Conservation (phyloP, 2,329 filamentous ascomycete species). For the Trichoderma semiorbis region DNA sequence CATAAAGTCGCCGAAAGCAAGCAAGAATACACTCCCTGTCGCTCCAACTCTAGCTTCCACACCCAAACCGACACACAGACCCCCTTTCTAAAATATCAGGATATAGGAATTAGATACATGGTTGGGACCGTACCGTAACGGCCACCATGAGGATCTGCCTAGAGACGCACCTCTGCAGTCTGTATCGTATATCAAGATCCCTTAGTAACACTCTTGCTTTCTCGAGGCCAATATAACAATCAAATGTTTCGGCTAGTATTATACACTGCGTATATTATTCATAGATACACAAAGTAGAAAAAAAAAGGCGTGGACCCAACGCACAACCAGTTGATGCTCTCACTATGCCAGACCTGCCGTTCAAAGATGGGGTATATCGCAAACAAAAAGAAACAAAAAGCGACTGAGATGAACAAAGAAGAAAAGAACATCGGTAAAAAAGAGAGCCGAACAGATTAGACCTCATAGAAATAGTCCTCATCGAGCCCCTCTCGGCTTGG, state of each 20-base stretch:
- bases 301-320: slow-evolving; percentile 12
- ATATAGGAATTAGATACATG: neutral
- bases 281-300: slow-evolving; percentile 4
- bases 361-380: slow-evolving; percentile 17
- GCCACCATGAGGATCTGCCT: neutral
- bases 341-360: slow-evolving; percentile 18
- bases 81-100: neutral
- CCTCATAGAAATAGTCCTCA: slow-evolving; percentile 90
- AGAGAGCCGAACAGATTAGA: slow-evolving; percentile 37
- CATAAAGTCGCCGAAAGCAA: neutral
- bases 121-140: neutral
- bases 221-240: neutral
- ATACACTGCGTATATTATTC: neutral
- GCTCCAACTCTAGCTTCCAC: neutral
- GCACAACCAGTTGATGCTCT: slow-evolving; percentile 18
- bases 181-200: neutral
- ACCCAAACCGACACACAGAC: neutral
- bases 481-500: slow-evolving; percentile 82
- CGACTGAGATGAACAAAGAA: neutral
- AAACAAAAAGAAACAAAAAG: slow-evolving; percentile 3
- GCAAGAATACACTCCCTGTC: neutral
- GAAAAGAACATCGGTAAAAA: neutral
- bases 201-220: neutral
- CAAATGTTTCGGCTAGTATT: neutral
- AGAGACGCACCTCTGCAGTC: neutral